These are phyloP conservation scores for Aspergillus conjunctus DNA, from an alignment of 495 filamentous ascomycete species.

Conservation along the genomic window DNA sequence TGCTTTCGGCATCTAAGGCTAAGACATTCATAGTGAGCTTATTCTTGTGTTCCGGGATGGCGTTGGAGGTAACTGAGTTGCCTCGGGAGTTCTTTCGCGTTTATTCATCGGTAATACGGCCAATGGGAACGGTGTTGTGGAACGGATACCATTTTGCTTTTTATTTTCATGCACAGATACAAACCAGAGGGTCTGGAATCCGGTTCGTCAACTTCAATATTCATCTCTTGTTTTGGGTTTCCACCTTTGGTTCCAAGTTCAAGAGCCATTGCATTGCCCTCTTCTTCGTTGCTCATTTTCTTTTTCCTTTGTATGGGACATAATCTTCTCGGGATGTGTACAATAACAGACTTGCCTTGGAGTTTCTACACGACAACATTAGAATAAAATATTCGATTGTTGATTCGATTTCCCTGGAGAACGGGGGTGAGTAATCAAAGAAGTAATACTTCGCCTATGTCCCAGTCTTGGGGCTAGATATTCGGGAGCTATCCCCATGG, in stretches of 20 bases:
- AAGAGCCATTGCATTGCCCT: slow-evolving; percentile 10
- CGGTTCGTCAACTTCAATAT: slow-evolving; percentile 8
- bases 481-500: no score
- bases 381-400: not conserved
- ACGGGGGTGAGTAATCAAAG: no score
- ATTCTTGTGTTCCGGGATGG: slow-evolving; percentile 10
- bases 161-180: slow-evolving; percentile 16
- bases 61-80: slow-evolving; percentile 22
- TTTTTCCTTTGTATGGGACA: slow-evolving; percentile 21
- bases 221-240: slow-evolving; percentile 8
- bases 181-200: slow-evolving; percentile 16
- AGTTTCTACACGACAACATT: slow-evolving; percentile 4
- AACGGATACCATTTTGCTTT: slow-evolving; percentile 40
- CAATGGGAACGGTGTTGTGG: slow-evolving; percentile 35
- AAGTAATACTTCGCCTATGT: no score
- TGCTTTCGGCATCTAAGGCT: slow-evolving; percentile 33
- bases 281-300: slow-evolving; percentile 19
- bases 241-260: slow-evolving; percentile 1
- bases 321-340: slow-evolving; percentile 32
- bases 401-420: not conserved
- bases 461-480: no score
- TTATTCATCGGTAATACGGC: slow-evolving; percentile 24
- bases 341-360: slow-evolving; percentile 32
- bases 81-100: slow-evolving; percentile 24
- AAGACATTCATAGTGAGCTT: slow-evolving; percentile 21